phyloP scores from a whole-genome alignment of 2,329 filamentous ascomycete species.

The Lecanicillium sp. region DNA sequence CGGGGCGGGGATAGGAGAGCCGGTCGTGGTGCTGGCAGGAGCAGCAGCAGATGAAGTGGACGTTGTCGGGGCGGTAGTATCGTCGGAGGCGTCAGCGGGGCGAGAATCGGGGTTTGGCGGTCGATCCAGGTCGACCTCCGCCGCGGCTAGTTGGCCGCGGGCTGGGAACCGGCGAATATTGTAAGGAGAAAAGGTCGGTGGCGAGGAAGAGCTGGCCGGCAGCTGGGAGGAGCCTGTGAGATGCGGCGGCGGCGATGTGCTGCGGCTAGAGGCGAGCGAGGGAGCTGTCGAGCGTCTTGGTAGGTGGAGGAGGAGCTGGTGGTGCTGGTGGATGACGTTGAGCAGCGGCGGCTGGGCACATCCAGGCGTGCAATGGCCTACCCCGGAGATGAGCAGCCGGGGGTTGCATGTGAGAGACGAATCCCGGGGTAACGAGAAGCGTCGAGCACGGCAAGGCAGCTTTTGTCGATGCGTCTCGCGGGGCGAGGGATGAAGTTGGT shows the following conservation, averaged over 20 bases:
- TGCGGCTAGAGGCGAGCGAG: neutral
- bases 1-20: conserved; percentile 9
- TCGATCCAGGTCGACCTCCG: conserved; percentile 34
- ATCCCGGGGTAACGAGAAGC: no score
- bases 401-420: no score
- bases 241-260: neutral
- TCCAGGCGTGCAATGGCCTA: no score
- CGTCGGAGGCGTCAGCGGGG: conserved; percentile 47
- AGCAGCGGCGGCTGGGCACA: no score
- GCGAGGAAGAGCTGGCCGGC: neutral
- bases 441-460: no score
- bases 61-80: conserved; percentile 39
- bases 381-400: no score
- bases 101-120: conserved; percentile 24
- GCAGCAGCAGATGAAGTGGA: conserved; percentile 29
- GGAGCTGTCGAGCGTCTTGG: neutral
- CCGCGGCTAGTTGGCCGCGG: conserved; percentile 32
- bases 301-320: neutral
- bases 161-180: conserved; percentile 11
- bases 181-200: conserved; percentile 8
- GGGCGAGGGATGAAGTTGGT: no score
- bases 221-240: neutral
- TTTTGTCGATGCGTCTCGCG: no score
- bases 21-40: conserved; percentile 10
- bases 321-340: no score